Conservation (phyloP, 2,329 filamentous ascomycete species). For the Claviceps maximensis region DNA sequence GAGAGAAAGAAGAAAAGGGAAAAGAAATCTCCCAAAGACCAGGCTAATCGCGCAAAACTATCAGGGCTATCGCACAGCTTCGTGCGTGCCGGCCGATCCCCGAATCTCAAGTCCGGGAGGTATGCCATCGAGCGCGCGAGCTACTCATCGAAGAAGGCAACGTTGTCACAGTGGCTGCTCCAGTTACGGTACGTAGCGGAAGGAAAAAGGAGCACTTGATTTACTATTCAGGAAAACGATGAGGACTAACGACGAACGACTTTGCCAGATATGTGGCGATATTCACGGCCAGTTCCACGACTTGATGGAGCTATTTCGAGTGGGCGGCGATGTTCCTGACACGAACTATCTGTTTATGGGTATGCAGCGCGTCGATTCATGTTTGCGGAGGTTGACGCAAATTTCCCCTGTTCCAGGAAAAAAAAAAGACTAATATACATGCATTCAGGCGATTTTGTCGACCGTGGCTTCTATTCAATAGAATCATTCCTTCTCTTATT, state of each 20-base stretch:
- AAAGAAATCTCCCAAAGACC: neutral
- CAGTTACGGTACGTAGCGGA: constrained; percentile 59
- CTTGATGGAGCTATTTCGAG: constrained; percentile 89
- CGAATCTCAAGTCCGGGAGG: constrained; percentile 85
- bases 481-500: constrained; percentile 93
- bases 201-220: neutral
- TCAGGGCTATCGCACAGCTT: constrained; percentile 84
- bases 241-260: neutral
- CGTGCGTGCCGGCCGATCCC: constrained; percentile 93
- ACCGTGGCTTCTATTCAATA: constrained; percentile 94
- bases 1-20: no score
- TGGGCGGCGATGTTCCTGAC: constrained; percentile 85
- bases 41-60: neutral
- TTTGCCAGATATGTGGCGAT: constrained; percentile 71
- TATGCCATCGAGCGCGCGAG: constrained; percentile 95
- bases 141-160: constrained; percentile 95
- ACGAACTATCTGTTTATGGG: constrained; percentile 97
- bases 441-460: constrained; percentile 74
- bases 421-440: neutral
- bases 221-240: neutral
- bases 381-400: no score
- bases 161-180: constrained; percentile 87
- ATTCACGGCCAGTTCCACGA: constrained; percentile 97
- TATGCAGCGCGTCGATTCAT: constrained; percentile 23
- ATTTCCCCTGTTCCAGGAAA: no score